Percentiles rank a stretch among this genome's conserved stretches.
These are phyloP conservation scores for Vaucheria bursata DNA, from an alignment of 352 stramenopile species.

Conservation along the genomic window DNA sequence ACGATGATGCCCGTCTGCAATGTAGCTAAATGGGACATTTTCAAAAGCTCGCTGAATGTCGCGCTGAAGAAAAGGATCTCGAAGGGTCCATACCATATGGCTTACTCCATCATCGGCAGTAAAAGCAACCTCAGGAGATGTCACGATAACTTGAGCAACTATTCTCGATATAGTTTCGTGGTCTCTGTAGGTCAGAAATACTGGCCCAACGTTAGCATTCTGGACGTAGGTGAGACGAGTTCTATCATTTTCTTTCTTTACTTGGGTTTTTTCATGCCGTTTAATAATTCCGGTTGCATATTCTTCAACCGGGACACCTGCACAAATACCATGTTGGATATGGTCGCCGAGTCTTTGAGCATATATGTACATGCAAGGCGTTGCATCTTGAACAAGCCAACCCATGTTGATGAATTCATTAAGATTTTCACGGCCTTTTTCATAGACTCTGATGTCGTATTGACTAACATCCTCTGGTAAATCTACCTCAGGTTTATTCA, in stretches of 20 bases:
- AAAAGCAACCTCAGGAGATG: conserved; percentile 31
- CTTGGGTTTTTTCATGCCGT: conserved; percentile 44
- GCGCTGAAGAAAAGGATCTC: conserved; percentile 21
- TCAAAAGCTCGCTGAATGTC: conserved; percentile 42
- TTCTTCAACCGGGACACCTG: conserved; percentile 42
- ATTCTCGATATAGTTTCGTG: conserved; percentile 24
- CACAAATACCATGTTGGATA: conserved; percentile 38
- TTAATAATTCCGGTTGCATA: conserved; percentile 45
- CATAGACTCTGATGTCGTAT: conserved; percentile 46
- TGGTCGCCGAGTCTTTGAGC: conserved; percentile 44
- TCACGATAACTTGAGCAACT: conserved; percentile 13
- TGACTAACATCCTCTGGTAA: conserved; percentile 35
- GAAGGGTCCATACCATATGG: conserved; percentile 45
- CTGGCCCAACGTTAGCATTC: conserved; percentile 46
- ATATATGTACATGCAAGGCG: conserved; percentile 46
- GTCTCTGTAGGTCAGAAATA: conserved; percentile 46
- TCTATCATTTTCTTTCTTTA: conserved; percentile 50
- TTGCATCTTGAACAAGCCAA: conserved; percentile 40
- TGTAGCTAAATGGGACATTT: conserved; percentile 37
- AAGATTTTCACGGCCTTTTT: conserved; percentile 36
- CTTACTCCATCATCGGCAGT: conserved; percentile 35
- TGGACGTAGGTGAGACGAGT: conserved; percentile 45
- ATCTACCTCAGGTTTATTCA: conserved; percentile 50
- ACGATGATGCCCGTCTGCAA: conserved; percentile 46
- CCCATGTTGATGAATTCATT: conserved; percentile 36